Evolutionary conservation across 1,284 basidiomycete genomes (phyloP).

Genomic region (Sanghuangporus sanghuang): DNA sequence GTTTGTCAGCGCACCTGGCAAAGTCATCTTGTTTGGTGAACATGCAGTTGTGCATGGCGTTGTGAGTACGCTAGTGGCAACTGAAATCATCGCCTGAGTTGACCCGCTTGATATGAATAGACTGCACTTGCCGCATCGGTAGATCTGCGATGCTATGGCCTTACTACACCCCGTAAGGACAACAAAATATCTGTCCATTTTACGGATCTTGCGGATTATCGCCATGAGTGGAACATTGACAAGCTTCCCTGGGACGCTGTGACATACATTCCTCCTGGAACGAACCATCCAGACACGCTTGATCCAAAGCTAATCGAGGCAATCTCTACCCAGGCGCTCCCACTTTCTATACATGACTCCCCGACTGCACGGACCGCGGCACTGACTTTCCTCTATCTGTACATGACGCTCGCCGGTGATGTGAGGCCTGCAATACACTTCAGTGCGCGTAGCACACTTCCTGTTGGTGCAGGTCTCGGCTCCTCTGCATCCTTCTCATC

Average conservation of each 20-base stretch:
- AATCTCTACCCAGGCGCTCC: slow-evolving; percentile 51
- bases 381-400: slow-evolving; percentile 90
- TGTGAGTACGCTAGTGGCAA: slow-evolving; percentile 44
- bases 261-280: slow-evolving; percentile 45
- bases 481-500: slow-evolving; percentile 95
- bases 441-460: slow-evolving; percentile 85
- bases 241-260: slow-evolving; percentile 85
- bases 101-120: slow-evolving; percentile 31
- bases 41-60: slow-evolving; percentile 99
- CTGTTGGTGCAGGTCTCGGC: slow-evolving; percentile 97
- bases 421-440: slow-evolving; percentile 73
- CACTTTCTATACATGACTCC: slow-evolving; percentile 35
- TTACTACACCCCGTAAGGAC: slow-evolving; percentile 73
- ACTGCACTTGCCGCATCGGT: slow-evolving; percentile 95
- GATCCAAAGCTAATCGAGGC: slow-evolving; percentile 69
- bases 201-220: slow-evolving; percentile 75
- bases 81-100: background rate
- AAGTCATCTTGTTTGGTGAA: slow-evolving; percentile 98
- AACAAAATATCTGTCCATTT: slow-evolving; percentile 75
- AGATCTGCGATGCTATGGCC: slow-evolving; percentile 91
- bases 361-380: slow-evolving; percentile 61
- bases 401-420: slow-evolving; percentile 70
- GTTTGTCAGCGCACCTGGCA: slow-evolving; percentile 94
- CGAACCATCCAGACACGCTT: slow-evolving; percentile 59
- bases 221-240: slow-evolving; percentile 76